Base-by-base conservation (phyloP, 177 flowering plant species). In the Vitis hybrid region DNA sequence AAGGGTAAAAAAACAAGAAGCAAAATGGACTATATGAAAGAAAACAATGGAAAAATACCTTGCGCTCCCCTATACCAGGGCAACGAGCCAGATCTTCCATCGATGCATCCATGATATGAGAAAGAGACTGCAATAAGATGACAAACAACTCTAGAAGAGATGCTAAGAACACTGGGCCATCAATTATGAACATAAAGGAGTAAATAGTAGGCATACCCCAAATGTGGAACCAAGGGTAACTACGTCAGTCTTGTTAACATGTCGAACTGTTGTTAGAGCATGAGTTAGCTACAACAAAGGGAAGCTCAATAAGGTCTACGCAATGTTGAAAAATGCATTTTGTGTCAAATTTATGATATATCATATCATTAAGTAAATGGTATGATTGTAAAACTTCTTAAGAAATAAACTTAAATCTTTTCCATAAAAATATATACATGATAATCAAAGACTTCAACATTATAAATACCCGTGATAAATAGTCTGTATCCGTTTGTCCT, bases 151-250 rank as follows among this genome's bases (percentile, higher is more conserved):
- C 8, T 59, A 18, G 16, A 57, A 8, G 18, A 57, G 21, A 65
- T 35, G 9, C 3, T n/a, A 10, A 50, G 19, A n/a, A 15, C 0
- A 8, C 18, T 32, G 12, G 14, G 54, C 12, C 46, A 15, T 4
- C 12, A 57, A 40, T 24, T 21, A 19, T 8, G 50, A 64, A 48
- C 54, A 7, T 18, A 48, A 30, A 68, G 24, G 30, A n/a, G 12
- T 24, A 50, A 64, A 63, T 57, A 62, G 61, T 3, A 21, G 30
- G 50, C 90, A 73, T 85, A 95, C 99, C 87, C 97, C 99, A 76
- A 95, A 95, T 72, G 93, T 85, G 59, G 98, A 91, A 49, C 99
- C 99, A 71, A 95, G 92, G n/a, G 97, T 95, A 68, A 95, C 97
- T 18, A 93, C 98, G 78, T 95, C 99, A 57, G 91, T 93, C 88